phyloP scores from a whole-genome alignment of 805 yeast genomes.

The Schizosaccharomyces japonicus region DNA sequence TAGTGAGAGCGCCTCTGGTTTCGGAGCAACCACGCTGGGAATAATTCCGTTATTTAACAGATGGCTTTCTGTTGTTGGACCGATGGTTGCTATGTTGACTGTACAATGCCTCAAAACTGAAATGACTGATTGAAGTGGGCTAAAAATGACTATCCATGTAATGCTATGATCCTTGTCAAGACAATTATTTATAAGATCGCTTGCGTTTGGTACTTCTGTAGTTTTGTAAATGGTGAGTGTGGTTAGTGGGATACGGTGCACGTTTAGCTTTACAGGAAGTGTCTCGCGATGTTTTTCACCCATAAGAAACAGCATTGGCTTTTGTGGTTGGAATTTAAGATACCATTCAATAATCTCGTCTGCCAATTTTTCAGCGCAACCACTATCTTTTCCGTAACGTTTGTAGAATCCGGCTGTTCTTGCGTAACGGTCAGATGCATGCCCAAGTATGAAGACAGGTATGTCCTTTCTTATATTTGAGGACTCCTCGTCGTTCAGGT shows the following conservation, averaged over 20 bases:
- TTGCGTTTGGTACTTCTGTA: not conserved
- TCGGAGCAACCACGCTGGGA: not conserved
- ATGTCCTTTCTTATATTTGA: not conserved
- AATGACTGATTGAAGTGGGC: not conserved
- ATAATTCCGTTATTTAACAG: not conserved
- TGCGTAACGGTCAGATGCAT: not conserved
- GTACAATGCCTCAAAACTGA: not conserved
- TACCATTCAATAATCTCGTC: not conserved
- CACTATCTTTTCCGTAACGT: not conserved
- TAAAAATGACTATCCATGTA: not conserved
- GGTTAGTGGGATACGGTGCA: not conserved
- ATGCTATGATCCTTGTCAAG: not conserved
- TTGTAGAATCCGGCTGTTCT: not conserved
- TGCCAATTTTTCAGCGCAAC: not conserved
- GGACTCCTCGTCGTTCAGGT: not conserved
- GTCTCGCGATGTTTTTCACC: constrained; percentile 2
- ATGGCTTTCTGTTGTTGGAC: not conserved
- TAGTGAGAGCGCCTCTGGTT: not conserved
- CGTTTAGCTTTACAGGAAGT: not conserved
- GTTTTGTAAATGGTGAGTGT: not conserved
- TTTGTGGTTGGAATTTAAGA: not conserved
- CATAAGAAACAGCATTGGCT: not conserved
- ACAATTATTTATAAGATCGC: not conserved
- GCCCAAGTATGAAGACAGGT: not conserved
- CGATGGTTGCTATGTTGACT: not conserved